These are phyloP conservation scores for Alternaria sp. DNA, from an alignment of 2,329 filamentous ascomycete genomes.

Conservation along the genomic window DNA sequence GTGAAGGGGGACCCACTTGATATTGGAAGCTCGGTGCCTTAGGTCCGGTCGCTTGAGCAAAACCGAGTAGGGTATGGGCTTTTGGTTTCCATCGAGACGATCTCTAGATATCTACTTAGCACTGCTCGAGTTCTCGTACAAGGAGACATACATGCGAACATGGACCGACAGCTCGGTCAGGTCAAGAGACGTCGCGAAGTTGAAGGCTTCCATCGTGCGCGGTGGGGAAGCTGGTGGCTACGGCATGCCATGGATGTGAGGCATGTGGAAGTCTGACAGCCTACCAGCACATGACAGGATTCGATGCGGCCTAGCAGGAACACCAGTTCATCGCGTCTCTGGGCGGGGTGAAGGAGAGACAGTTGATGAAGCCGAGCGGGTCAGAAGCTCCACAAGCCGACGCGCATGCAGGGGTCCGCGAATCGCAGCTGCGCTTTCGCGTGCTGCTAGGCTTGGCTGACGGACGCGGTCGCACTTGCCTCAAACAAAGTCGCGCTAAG, in stretches of 20 bases:
- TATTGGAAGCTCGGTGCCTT: conserved; percentile 86
- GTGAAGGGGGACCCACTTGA: conserved; percentile 61
- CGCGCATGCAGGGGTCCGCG: conserved; percentile 30
- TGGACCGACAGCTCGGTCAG: conserved; percentile 73
- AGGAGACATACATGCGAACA: conserved; percentile 65
- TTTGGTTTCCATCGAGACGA: conserved; percentile 80
- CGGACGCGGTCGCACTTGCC: conserved; percentile 26
- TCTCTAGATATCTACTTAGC: conserved; percentile 61
- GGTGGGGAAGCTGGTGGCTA: conserved; percentile 30
- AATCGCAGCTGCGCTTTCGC: conserved; percentile 15
- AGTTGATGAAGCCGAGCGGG: neutral
- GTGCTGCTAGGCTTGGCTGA: conserved; percentile 34
- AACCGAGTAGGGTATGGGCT: conserved; percentile 76
- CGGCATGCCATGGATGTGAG: conserved; percentile 33
- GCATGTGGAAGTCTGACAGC: conserved; percentile 6
- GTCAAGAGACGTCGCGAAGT: conserved; percentile 88
- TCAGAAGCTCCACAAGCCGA: conserved; percentile 13
- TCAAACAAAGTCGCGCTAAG: conserved; percentile 27
- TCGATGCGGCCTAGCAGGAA: conserved; percentile 1
- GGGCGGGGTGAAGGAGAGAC: conserved; percentile 19
- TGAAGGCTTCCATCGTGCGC: conserved; percentile 85
- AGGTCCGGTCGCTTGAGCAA: conserved; percentile 81
- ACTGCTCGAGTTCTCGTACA: neutral
- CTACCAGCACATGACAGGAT: conserved; percentile 8
- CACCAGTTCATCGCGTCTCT: conserved; percentile 1